Conservation (phyloP, 305 asterid species). For the Coffea humblotiana region DNA sequence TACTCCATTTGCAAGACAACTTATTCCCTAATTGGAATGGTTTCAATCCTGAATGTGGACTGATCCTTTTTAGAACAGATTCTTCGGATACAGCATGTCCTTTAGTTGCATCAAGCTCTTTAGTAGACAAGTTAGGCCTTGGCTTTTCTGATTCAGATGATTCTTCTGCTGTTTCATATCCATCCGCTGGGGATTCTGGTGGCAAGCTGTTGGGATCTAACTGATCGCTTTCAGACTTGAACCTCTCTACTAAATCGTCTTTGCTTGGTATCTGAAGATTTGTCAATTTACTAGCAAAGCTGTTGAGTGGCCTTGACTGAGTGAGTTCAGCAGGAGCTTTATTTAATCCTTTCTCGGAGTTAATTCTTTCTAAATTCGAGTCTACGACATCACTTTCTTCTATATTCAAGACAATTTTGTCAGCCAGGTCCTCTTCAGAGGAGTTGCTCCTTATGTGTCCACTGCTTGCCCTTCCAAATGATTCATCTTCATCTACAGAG, state of each 20-base stretch:
- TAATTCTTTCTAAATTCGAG: slow-evolving; percentile 23
- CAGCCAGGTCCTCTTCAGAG: slow-evolving; percentile 58
- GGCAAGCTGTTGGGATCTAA: slow-evolving; percentile 18
- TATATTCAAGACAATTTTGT: slow-evolving; percentile 27
- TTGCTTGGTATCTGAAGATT: slow-evolving; percentile 59
- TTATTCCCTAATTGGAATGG: slow-evolving; percentile 48
- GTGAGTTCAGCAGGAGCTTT: slow-evolving; percentile 20
- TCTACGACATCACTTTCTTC: slow-evolving; percentile 30
- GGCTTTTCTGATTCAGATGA: not conserved
- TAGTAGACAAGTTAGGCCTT: not conserved
- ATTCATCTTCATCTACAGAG: slow-evolving; percentile 52
- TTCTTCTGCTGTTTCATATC: slow-evolving; percentile 39
- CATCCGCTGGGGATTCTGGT: slow-evolving; percentile 40
- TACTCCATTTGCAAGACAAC: slow-evolving; percentile 50
- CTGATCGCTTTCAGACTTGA: slow-evolving; percentile 33
- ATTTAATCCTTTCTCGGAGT: slow-evolving; percentile 25
- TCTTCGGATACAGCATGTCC: slow-evolving; percentile 21
- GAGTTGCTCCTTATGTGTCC: slow-evolving; percentile 48
- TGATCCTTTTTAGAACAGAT: slow-evolving; percentile 35
- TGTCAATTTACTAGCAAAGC: slow-evolving; percentile 33
- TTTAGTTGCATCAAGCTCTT: slow-evolving; percentile 13
- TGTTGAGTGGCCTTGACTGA: slow-evolving; percentile 19
- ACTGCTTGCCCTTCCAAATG: slow-evolving; percentile 33
- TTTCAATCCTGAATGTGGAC: slow-evolving; percentile 34
- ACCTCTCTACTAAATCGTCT: slow-evolving; percentile 34